A percentile compares a stretch with the other conserved stretches of the same genome.
phyloP scores from a whole-genome alignment of 768 basidiomycete species.

The Trametes sanguinea region DNA sequence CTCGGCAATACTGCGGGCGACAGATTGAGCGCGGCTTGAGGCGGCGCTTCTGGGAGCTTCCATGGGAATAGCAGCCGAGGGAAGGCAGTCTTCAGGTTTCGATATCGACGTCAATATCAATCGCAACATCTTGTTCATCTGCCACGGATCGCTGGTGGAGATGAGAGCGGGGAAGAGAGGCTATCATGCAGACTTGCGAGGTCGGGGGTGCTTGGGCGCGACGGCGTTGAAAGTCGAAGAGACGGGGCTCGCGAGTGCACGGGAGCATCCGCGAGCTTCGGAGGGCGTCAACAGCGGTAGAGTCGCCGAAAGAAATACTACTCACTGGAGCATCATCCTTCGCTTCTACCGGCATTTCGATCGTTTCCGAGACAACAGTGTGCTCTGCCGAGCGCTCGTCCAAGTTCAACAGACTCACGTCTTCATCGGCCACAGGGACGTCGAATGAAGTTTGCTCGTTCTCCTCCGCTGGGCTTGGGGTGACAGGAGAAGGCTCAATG shows the following conservation, averaged over 20 bases:
- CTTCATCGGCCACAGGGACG: not conserved
- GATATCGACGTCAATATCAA: slow-evolving; percentile 3
- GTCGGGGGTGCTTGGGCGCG: slow-evolving; percentile 10
- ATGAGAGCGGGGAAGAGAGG: slow-evolving; percentile 23
- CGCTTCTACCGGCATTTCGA: not conserved
- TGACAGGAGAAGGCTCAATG: no score
- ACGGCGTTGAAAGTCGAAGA: not conserved
- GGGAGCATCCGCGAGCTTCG: not conserved
- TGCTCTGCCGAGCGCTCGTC: not conserved
- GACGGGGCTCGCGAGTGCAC: not conserved
- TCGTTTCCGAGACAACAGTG: not conserved
- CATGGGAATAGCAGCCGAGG: not conserved
- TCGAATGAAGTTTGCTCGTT: not conserved
- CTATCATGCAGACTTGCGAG: not conserved
- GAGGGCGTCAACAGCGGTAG: not conserved
- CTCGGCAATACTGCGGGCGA: not conserved
- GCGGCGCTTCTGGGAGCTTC: not conserved
- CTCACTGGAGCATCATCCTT: not conserved
- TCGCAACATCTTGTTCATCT: not conserved
- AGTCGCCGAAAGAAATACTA: not conserved
- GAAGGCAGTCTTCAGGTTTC: not conserved
- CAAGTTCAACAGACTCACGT: slow-evolving; percentile 9
- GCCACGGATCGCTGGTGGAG: slow-evolving; percentile 17
- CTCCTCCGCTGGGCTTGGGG: not conserved
- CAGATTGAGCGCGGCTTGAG: slow-evolving; percentile 1